Evolutionary conservation across 805 yeast species (phyloP).

Genomic region (Teunomyces barrocoloradensis): DNA sequence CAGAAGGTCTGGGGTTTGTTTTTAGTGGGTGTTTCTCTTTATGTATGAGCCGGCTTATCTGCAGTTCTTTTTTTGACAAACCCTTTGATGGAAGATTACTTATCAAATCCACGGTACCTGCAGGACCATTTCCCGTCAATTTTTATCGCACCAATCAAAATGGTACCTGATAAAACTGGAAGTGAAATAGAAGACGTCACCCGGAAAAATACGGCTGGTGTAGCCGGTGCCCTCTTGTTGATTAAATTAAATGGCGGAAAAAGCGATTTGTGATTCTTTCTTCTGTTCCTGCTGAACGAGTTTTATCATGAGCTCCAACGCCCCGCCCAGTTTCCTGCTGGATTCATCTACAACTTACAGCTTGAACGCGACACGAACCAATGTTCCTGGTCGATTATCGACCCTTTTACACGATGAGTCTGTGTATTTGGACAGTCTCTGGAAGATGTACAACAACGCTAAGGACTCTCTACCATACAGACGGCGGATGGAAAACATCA

Average conservation of each 20-base stretch:
- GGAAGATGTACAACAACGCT: slow-evolving; percentile 82
- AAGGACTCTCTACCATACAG: slow-evolving; percentile 71
- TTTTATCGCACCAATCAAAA: slow-evolving; percentile 10
- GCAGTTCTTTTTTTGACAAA: not conserved
- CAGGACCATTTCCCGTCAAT: not conserved
- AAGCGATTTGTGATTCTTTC: not conserved
- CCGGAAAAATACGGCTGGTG: slow-evolving; percentile 1
- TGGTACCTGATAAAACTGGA: slow-evolving; percentile 2
- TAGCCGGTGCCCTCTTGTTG: not conserved
- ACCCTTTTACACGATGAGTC: not conserved
- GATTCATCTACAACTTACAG: not conserved
- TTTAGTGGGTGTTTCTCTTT: too few relatives aligned
- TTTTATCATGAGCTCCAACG: not conserved
- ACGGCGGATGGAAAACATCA: slow-evolving; percentile 75
- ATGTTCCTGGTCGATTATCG: not conserved
- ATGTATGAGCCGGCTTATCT: not conserved
- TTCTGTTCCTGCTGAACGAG: not conserved
- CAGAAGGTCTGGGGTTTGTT: too few relatives aligned
- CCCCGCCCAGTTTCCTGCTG: not conserved
- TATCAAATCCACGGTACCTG: not conserved
- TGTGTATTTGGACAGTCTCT: slow-evolving; percentile 30
- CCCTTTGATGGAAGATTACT: not conserved
- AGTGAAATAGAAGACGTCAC: not conserved
- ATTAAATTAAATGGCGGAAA: not conserved
- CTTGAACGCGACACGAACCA: not conserved